Evolutionary conservation across 139 green algal genomes (phyloP).

Genomic region (Chlorella sp.): DNA sequence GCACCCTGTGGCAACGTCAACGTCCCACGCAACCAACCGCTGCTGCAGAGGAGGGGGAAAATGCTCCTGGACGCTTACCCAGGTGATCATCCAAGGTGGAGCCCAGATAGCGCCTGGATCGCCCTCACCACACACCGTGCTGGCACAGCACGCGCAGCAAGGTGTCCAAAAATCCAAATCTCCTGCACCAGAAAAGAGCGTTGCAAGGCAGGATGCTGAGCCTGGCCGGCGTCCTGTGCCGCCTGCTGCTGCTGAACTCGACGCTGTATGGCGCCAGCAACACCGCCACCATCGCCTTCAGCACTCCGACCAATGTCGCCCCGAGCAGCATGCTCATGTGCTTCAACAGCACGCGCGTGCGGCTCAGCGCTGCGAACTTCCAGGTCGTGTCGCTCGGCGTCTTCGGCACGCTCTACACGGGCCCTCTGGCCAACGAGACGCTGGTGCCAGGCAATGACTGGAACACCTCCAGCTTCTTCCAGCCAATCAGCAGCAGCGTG

Average conservation of each 20-base stretch:
- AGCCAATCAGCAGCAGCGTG: background rate
- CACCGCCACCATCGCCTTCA: conserved; percentile 4
- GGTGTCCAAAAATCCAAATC: no score
- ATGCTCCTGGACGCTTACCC: no score
- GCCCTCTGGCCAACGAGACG: no score
- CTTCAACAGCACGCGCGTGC: background rate
- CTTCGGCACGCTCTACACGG: background rate
- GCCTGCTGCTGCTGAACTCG: conserved; percentile 10
- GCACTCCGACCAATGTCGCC: conserved; percentile 2
- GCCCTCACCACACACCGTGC: no score
- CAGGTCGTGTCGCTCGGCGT: background rate
- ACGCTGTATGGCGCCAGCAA: background rate
- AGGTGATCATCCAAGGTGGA: no score
- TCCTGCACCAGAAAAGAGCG: no score
- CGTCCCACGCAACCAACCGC: no score
- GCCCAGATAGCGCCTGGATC: no score
- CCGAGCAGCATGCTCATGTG: conserved; percentile 14
- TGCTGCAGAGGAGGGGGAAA: no score
- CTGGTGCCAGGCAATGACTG: background rate
- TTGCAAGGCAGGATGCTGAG: background rate
- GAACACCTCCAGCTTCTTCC: background rate
- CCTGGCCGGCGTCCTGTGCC: conserved; percentile 10
- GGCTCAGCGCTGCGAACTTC: background rate
- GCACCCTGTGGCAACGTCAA: no score
- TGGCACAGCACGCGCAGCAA: no score